phyloP scores from a whole-genome alignment of 345 rosid species.

The Nephelium lappaceum region DNA sequence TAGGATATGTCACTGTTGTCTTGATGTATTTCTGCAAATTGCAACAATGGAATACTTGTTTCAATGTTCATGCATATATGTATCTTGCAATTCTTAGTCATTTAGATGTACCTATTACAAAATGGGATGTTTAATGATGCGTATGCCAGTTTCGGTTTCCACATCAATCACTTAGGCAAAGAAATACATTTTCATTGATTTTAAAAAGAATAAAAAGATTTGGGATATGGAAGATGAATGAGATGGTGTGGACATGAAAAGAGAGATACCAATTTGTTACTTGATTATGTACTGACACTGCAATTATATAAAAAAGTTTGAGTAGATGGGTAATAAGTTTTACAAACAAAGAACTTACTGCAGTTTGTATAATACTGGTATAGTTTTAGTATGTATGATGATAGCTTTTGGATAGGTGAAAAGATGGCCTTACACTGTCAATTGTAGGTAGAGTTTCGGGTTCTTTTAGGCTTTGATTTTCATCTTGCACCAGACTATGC shows the following conservation, averaged over 20 bases:
- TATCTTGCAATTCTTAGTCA: background rate
- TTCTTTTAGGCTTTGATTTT: constrained; percentile 31
- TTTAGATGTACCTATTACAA: too few species aligned
- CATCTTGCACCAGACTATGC: constrained; percentile 17
- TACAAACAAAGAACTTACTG: too few species aligned
- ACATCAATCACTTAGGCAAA: background rate
- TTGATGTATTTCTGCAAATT: constrained; percentile 43
- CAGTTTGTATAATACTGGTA: background rate
- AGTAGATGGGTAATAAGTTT: background rate
- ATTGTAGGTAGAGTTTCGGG: constrained; percentile 31
- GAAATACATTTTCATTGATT: too few species aligned
- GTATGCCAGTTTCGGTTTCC: background rate
- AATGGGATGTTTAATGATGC: constrained; percentile 1
- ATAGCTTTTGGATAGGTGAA: background rate
- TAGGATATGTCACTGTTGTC: constrained; percentile 8
- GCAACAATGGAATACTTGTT: constrained; percentile 4
- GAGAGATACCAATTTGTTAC: constrained; percentile 4
- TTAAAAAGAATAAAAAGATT: background rate
- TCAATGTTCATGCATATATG: background rate
- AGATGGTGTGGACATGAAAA: constrained; percentile 25
- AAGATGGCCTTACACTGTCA: constrained; percentile 49
- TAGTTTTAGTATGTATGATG: background rate
- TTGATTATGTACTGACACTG: constrained; percentile 35
- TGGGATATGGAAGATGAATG: constrained; percentile 21
- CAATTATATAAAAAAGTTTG: constrained; percentile 18